Conservation (phyloP, 441 rosid species). For the Populus hybrid region DNA sequence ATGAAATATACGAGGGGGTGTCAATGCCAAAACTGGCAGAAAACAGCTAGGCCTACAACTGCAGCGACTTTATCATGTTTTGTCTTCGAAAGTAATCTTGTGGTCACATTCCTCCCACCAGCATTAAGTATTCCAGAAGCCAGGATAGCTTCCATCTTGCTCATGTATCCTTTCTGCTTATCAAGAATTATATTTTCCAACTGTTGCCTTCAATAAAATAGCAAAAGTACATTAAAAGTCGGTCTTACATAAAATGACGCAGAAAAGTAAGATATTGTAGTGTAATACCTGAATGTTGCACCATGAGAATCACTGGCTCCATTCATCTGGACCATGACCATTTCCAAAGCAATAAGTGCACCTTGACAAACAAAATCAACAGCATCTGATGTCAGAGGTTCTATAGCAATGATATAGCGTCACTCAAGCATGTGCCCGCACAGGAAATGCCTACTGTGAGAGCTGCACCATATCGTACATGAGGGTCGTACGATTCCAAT, state of each 20-base stretch:
- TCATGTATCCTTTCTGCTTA: slow-evolving; percentile 97
- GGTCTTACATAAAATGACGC: too few relatives aligned
- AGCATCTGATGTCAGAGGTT: slow-evolving; percentile 95
- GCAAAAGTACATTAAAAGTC: background rate
- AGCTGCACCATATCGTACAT: slow-evolving; percentile 97
- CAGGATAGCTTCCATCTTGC: slow-evolving; percentile 99
- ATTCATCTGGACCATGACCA: slow-evolving; percentile 94
- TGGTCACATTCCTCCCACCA: slow-evolving; percentile 95
- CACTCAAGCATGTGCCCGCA: slow-evolving; percentile 95
- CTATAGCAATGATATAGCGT: slow-evolving; percentile 91
- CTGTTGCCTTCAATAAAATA: slow-evolving; percentile 57
- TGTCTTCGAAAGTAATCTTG: slow-evolving; percentile 87
- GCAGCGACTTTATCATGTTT: slow-evolving; percentile 97
- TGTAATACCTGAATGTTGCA: slow-evolving; percentile 77
- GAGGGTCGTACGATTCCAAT: slow-evolving; percentile 93
- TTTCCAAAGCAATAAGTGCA: slow-evolving; percentile 97
- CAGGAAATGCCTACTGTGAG: slow-evolving; percentile 96
- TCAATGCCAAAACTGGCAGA: slow-evolving; percentile 99
- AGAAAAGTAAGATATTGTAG: background rate
- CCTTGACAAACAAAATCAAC: slow-evolving; percentile 70
- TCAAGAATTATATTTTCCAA: slow-evolving; percentile 90
- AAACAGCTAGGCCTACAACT: slow-evolving; percentile 78
- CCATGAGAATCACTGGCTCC: slow-evolving; percentile 96
- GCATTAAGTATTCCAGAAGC: slow-evolving; percentile 98
- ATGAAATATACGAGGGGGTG: slow-evolving; percentile 90